phyloP scores from a whole-genome alignment of 129 eudicot species.

The Heracleum sosnowskyi region DNA sequence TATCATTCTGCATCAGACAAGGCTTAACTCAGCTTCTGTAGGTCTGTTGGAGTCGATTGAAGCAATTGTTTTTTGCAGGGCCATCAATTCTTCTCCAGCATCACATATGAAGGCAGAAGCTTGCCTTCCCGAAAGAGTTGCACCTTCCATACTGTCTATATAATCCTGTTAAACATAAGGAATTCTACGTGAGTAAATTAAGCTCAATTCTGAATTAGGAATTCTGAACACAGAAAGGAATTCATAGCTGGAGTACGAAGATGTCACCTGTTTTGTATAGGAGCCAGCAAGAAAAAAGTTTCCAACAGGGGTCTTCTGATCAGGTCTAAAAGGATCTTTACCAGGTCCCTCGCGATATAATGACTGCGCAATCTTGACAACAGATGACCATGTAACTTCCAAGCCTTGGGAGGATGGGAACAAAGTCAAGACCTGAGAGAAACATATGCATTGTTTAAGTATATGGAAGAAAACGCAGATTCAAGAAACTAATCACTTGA shows the following conservation, averaged over 20 bases:
- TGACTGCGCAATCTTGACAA: conserved; percentile 87
- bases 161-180: conserved; percentile 48
- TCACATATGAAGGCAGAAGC: conserved; percentile 76
- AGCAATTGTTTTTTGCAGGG: conserved; percentile 37
- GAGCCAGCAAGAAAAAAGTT: conserved; percentile 97
- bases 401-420: conserved; percentile 96
- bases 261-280: conserved; percentile 80
- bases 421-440: conserved; percentile 61
- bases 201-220: too few species aligned
- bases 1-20: conserved; percentile 36
- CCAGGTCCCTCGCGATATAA: conserved; percentile 94
- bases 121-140: conserved; percentile 96
- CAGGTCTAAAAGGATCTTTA: conserved; percentile 95
- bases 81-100: conserved; percentile 78
- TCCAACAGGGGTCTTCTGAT: conserved; percentile 86
- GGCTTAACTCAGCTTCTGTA: conserved; percentile 40
- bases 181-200: background rate
- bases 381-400: conserved; percentile 90
- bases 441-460: background rate
- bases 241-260: background rate
- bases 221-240: too few species aligned
- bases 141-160: conserved; percentile 99
- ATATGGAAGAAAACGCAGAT: background rate
- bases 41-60: conserved; percentile 21
- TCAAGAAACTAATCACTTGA: background rate